Conservation (phyloP, 306 rosid species). For the Oemleria cerasiformis region DNA sequence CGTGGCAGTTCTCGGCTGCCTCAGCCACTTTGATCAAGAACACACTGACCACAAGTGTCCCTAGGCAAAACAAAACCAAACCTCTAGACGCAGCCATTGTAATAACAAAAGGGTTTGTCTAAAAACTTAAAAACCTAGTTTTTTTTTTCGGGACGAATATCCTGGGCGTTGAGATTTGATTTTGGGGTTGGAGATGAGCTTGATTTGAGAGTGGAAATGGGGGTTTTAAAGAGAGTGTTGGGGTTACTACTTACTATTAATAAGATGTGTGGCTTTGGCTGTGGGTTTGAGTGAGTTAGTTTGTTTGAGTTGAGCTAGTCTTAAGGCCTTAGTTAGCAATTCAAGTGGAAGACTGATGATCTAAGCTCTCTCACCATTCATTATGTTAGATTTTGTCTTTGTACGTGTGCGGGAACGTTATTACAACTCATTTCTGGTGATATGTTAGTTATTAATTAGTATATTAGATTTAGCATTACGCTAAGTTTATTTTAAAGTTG, state of each 20-base stretch:
- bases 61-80: conserved; percentile 20
- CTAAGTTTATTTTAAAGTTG: no score
- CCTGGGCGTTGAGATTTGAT: neutral
- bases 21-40: conserved; percentile 19
- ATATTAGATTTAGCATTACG: no score
- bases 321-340: conserved; percentile 1
- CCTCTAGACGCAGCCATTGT: conserved; percentile 36
- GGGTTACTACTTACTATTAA: conserved; percentile 21
- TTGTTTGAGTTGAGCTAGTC: conserved; percentile 39
- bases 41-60: conserved; percentile 29
- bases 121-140: neutral
- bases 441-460: no score
- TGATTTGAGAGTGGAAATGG: conserved; percentile 3
- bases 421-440: no score
- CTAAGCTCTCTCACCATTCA: no score
- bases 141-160: neutral
- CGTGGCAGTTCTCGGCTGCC: neutral
- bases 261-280: neutral
- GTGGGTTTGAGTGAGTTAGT: conserved; percentile 6
- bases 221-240: conserved; percentile 11
- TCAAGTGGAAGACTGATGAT: neutral
- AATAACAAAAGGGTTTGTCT: neutral
- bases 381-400: neutral
- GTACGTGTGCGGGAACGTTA: neutral
- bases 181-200: neutral